Base-by-base conservation (phyloP, 108 stramenopile genomes). In the Ochromonas danica region DNA sequence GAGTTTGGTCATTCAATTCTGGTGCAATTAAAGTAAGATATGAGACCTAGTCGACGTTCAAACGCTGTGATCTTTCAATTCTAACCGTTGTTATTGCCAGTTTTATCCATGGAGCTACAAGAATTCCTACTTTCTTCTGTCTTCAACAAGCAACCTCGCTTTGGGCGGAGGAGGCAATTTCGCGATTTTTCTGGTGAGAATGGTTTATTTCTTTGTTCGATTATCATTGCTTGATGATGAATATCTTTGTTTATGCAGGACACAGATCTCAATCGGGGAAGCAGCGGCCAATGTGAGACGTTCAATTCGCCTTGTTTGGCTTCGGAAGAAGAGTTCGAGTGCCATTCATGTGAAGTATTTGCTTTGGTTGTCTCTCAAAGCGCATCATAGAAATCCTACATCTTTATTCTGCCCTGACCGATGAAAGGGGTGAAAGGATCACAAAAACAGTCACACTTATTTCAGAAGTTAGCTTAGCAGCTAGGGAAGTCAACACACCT, bases 151-250 rank as follows among this genome's bases (percentile, higher is more conserved):
- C 3, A 14, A 22, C 31, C 17, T 67, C 33, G 63, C 63, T 28
- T 36, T 67, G 31, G 63, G 63, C 17, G 63, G 63, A 28, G 63
- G 63, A 28, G 63, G 63, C 17, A 28, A 67, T 36, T 67, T 67
- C 31, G 63, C 33, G 3, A 28, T 67, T 36, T 67, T 31, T 36
- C 31, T 67, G 45, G 45, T 51, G 22, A 51, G 22, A 51, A 14
- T n/a, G n/a, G n/a, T n/a, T 14, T 51, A 14, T 14, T 51, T 14
- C 6, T 51, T 51, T 51, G 22, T 51, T 14, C 45, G 22, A 51
- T 51, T 51, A 51, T 51, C 6, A 51, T 22, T 14, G n/a, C n/a
- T n/a, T n/a, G n/a, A n/a, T n/a, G n/a, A n/a, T n/a, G n/a, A n/a
- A n/a, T n/a, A n/a, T n/a, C n/a, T n/a, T n/a, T n/a, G n/a, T n/a